Base-by-base conservation (phyloP, 148 eudicot species). In the Gaultheria prostrata region DNA sequence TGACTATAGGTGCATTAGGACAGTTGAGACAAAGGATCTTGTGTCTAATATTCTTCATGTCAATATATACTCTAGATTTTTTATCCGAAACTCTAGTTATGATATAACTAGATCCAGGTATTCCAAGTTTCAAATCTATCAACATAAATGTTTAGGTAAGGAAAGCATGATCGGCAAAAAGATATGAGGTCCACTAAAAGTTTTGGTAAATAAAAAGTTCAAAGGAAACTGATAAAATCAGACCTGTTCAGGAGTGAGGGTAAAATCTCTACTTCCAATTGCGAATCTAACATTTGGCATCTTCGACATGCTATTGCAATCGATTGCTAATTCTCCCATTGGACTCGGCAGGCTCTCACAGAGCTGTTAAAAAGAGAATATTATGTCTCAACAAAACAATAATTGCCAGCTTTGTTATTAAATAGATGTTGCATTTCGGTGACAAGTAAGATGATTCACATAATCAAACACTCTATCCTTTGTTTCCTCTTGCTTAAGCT, bases 181-280 rank as follows among this genome's bases (percentile, higher is more conserved):
- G n/a, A 45, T 45, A 59, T 28, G 46, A 59, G 74, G 20, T 39
- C 26, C 10, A 26, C 13, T 46, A 24, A 30, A 75, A 54, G 49
- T 20, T 9, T 28, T 5, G 2, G 71, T 59, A 39, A 20, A 79
- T 20, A 14, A 57, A 4, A 2, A 57, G 28, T 50, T 56, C 28
- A 67, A 70, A 24, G 71, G 32, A 18, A 70, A 30, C 4, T 30
- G 24, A 17, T 1, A 59, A 67, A 84, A 77, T 4, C 85, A 69
- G 83, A 95, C 98, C 98, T 95, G 98, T 50, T 94, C 93, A 50
- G 98, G 98, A 59, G 97, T 87, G 82, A 95, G 93, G n/a, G 56
- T 82, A 85, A 91, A 95, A 79, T 83, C 80, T 86, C 88, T 91
- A 45, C 84, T 90, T 43, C 90, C 98, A 53, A 95, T 94, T 46